These are phyloP conservation scores for Cubamyces lactineus DNA, from an alignment of 768 basidiomycete genomes.

Conservation along the genomic window DNA sequence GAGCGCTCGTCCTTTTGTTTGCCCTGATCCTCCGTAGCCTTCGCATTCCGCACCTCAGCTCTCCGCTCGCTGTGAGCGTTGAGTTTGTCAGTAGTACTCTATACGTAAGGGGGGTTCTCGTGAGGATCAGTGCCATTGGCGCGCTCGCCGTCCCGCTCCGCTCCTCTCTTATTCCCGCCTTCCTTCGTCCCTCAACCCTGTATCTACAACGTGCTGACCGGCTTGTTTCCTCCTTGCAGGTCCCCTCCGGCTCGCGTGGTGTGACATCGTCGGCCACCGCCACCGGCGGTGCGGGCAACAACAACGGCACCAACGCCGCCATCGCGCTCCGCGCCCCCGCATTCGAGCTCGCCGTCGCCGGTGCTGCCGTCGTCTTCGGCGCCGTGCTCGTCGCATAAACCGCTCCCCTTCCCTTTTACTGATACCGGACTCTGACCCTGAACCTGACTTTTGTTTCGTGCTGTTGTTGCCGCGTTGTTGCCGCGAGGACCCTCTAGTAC, in stretches of 20 bases:
- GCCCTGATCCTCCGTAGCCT: neutral
- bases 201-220: neutral
- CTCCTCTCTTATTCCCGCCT: neutral
- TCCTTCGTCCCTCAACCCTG: no score
- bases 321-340: neutral
- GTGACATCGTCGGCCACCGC: neutral
- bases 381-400: slow-evolving; percentile 13
- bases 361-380: slow-evolving; percentile 17
- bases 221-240: neutral
- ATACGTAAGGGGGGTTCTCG: neutral
- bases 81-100: neutral
- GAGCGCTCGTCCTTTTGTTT: slow-evolving; percentile 1
- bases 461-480: neutral
- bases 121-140: neutral
- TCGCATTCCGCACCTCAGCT: neutral
- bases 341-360: slow-evolving; percentile 9
- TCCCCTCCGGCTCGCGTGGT: slow-evolving; percentile 5
- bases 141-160: slow-evolving; percentile 3
- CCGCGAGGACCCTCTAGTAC: neutral
- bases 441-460: neutral
- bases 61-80: neutral
- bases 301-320: slow-evolving; percentile 14
- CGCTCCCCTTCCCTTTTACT: neutral
- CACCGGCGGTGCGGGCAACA: slow-evolving; percentile 7
- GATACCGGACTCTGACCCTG: neutral